Conservation (phyloP, 305 asterid genomes). For the Andrographis paniculata region DNA sequence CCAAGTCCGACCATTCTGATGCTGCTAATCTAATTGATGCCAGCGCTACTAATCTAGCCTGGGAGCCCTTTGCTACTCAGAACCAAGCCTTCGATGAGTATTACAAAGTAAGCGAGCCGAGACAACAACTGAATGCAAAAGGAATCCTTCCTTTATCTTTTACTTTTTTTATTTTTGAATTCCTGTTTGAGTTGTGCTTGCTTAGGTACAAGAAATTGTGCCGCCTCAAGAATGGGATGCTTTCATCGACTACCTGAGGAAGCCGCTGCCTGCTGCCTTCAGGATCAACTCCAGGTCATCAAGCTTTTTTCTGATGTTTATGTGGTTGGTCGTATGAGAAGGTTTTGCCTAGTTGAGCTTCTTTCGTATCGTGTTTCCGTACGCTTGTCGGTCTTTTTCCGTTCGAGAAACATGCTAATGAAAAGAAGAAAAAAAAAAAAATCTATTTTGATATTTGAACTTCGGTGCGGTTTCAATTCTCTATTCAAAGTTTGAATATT, state of each 20-base stretch:
- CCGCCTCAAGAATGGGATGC: slow-evolving; percentile 78
- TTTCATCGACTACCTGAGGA: slow-evolving; percentile 57
- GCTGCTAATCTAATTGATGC: slow-evolving; percentile 23
- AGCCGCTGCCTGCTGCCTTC: slow-evolving; percentile 91
- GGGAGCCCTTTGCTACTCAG: slow-evolving; percentile 77
- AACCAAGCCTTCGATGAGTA: slow-evolving; percentile 75
- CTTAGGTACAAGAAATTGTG: slow-evolving; percentile 76
- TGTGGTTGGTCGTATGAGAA: no score
- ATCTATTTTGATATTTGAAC: no score
- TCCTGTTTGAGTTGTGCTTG: slow-evolving; percentile 6
- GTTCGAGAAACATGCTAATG: no score
- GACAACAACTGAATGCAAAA: background rate
- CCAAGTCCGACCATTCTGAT: slow-evolving; percentile 41
- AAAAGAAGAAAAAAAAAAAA: no score
- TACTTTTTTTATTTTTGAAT: background rate
- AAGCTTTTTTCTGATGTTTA: background rate
- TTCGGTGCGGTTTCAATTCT: no score
- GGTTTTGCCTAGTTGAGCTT: no score
- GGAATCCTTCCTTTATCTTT: background rate
- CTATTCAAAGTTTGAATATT: no score
- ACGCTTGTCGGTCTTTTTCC: no score
- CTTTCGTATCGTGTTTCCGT: no score
- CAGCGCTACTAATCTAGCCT: slow-evolving; percentile 19
- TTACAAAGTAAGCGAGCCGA: slow-evolving; percentile 49
- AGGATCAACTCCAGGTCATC: slow-evolving; percentile 82